These are phyloP conservation scores for Penicillium sp. DNA, from an alignment of 2,329 filamentous ascomycete genomes.

Conservation along the genomic window DNA sequence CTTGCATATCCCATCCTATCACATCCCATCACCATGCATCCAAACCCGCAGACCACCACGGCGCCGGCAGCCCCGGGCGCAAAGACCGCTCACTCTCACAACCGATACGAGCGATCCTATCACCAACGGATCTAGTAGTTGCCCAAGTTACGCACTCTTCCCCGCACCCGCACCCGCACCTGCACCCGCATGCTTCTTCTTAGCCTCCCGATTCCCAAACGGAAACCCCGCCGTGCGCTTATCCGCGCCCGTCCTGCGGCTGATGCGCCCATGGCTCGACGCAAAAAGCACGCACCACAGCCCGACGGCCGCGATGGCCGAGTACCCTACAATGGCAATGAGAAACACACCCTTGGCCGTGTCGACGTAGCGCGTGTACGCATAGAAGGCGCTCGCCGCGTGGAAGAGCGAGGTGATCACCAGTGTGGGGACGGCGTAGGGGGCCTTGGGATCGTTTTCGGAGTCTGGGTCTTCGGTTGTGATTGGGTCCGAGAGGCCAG, in stretches of 20 bases:
- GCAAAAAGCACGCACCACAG: constrained; percentile 68
- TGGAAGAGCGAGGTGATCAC: constrained; percentile 72
- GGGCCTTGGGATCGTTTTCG: constrained; percentile 54
- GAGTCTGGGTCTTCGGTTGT: constrained; percentile 42
- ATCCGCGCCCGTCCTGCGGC: constrained; percentile 67
- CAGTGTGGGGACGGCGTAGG: constrained; percentile 69
- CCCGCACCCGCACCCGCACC: constrained; percentile 6
- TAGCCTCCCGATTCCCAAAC: constrained; percentile 65
- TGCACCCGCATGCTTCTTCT: constrained; percentile 50
- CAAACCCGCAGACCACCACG: not conserved
- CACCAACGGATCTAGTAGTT: not conserved
- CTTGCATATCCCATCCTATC: not conserved
- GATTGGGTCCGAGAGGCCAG: constrained; percentile 48
- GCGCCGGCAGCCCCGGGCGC: no score
- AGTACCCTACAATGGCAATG: constrained; percentile 64
- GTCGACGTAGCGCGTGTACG: constrained; percentile 69
- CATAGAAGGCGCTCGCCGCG: constrained; percentile 64
- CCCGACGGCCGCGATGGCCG: constrained; percentile 64
- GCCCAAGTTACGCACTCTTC: constrained; percentile 29
- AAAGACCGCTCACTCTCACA: no score
- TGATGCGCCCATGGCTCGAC: constrained; percentile 61
- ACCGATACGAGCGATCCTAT: no score
- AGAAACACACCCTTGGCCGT: constrained; percentile 62
- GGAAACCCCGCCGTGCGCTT: constrained; percentile 70
- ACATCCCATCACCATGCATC: not conserved